phyloP scores from a whole-genome alignment of 2,329 filamentous ascomycete species.

The Aurifilum marmelostoma region DNA sequence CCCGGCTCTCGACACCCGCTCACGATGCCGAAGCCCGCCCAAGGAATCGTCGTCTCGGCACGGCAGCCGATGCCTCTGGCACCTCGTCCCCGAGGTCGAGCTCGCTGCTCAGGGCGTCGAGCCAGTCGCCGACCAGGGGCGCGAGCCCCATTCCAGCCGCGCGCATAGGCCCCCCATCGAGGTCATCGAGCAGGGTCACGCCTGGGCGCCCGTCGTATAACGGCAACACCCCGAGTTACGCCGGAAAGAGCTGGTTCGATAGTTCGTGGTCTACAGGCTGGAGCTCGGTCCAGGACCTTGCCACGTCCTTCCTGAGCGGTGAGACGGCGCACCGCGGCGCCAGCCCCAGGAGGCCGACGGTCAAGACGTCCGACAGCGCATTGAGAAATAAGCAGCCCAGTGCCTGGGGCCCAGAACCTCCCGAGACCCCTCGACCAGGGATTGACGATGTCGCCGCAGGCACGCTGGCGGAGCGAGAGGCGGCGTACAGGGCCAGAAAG shows the following conservation, averaged over 20 bases:
- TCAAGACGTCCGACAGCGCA: constrained; percentile 36
- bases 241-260: constrained; percentile 49
- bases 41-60: constrained; percentile 53
- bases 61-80: constrained; percentile 36
- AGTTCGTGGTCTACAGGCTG: constrained; percentile 58
- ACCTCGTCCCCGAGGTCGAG: constrained; percentile 35
- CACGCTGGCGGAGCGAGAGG: constrained; percentile 56
- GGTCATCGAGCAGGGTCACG: constrained; percentile 28
- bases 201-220: constrained; percentile 18
- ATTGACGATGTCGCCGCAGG: constrained; percentile 58
- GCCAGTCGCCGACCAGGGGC: constrained; percentile 41
- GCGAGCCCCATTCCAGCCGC: constrained; percentile 54
- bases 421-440: constrained; percentile 41
- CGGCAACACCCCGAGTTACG: constrained; percentile 30
- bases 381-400: constrained; percentile 34
- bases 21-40: constrained; percentile 51
- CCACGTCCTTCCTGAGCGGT: constrained; percentile 47
- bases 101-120: constrained; percentile 34
- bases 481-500: constrained; percentile 57
- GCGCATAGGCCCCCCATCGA: constrained; percentile 40
- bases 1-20: constrained; percentile 46
- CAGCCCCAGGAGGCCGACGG: constrained; percentile 38
- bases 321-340: constrained; percentile 38
- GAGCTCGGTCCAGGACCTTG: constrained; percentile 59
- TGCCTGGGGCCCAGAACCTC: constrained; percentile 57